Base-by-base conservation (phyloP, 1,284 basidiomycete genomes). In the Cryptococcus sp. region DNA sequence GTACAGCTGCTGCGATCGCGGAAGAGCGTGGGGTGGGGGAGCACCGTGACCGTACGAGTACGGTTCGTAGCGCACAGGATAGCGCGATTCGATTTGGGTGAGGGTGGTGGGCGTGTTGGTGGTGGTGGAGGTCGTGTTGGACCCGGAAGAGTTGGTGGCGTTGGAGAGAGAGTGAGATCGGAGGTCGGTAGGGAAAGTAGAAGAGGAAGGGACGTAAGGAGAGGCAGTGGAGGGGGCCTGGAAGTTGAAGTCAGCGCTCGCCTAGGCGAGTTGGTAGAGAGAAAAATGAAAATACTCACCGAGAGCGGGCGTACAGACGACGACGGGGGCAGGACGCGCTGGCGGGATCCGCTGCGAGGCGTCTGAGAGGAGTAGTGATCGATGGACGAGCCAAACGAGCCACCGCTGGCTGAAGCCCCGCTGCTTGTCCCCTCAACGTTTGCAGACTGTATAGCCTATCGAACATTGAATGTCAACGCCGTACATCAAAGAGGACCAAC, bases 161-260 rank as follows among this genome's bases (percentile, higher is more conserved):
- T 59, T 55, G 45, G 59, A 53, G 6, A 68, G 59, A 8, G 65
- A 58, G 43, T 66, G 67, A 12, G 68, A 60, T 11, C 68, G 66
- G 18, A 67, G 64, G 46, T 72, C 70, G 37, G 67, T 65, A 16
- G 66, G 66, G 56, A 71, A 70, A 2, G 67, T 61, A 4, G 67
- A 64, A 6, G 62, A 65, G 4, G 65, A 60, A 13, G 50, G 24
- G 38, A 69, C 59, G 53, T 73, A 75, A 2, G 72, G 72, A 1
- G 72, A 75, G 15, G 66, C 64, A 16, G 28, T 33, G 4, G 66
- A 63, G 5, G 71, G 71, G 21, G 70, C 71, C 69, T 71, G 53
- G 50, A 45, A n/a, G 23, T 16, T 24, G 20, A 50, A 5, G 49
- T 50, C 44, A 60, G 57, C 36, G 46, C 28, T 33, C 28, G 35